A percentile compares a stretch with the other conserved stretches of the same genome.
These are phyloP conservation scores for Dunaliella primolecta DNA, from an alignment of 139 green algal genomes.

Conservation along the genomic window DNA sequence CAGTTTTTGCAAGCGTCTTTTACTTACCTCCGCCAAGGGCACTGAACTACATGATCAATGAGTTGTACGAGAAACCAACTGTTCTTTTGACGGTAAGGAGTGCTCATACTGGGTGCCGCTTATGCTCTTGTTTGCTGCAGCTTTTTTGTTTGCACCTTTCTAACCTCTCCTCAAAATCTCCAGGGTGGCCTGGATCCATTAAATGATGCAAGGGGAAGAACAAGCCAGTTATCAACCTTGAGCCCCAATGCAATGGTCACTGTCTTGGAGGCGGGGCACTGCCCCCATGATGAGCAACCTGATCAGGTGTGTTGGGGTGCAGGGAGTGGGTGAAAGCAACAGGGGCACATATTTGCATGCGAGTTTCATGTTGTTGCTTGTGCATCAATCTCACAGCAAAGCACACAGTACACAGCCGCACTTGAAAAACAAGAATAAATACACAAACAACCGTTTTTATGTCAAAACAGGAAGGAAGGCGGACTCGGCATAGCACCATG, in stretches of 20 bases:
- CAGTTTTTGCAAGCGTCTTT: slow-evolving; percentile 76
- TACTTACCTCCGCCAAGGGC: slow-evolving; percentile 81
- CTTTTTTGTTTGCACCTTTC: too few relatives aligned
- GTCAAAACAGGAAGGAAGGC: too few relatives aligned
- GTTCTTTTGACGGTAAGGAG: slow-evolving; percentile 67
- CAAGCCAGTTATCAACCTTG: slow-evolving; percentile 41
- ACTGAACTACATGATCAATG: slow-evolving; percentile 76
- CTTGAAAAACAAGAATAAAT: too few relatives aligned
- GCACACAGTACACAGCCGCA: too few relatives aligned
- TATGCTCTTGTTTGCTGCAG: background rate
- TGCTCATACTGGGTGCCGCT: background rate
- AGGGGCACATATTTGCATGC: too few relatives aligned
- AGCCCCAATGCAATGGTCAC: slow-evolving; percentile 41
- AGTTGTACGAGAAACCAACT: slow-evolving; percentile 62
- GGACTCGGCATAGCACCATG: too few relatives aligned
- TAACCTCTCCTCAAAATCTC: too few relatives aligned
- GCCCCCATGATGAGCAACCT: slow-evolving; percentile 81
- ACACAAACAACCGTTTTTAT: too few relatives aligned
- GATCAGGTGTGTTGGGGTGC: too few relatives aligned
- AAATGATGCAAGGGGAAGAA: slow-evolving; percentile 69
- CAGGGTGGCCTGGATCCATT: slow-evolving; percentile 71
- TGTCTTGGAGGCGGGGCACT: slow-evolving; percentile 68
- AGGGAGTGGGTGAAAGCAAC: too few relatives aligned
- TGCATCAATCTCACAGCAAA: too few relatives aligned
- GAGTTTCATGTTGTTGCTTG: too few relatives aligned